Conservation (phyloP, 495 filamentous ascomycete species). For the Aspergillus steynii region DNA sequence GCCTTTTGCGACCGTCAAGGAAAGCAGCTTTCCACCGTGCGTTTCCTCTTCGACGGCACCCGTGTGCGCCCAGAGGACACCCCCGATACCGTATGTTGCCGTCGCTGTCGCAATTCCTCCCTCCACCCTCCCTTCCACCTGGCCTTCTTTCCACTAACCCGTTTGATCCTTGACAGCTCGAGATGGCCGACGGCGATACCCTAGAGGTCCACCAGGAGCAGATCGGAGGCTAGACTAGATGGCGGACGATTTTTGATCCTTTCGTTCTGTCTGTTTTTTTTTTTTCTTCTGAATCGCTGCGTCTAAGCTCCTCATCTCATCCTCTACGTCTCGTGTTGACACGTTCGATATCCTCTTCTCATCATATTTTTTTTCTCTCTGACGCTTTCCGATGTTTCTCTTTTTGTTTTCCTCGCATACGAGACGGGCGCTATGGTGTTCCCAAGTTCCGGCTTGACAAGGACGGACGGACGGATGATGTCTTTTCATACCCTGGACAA, state of each 20-base stretch:
- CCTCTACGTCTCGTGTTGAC: neutral
- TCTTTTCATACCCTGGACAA: neutral
- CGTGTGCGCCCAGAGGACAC: conserved; percentile 87
- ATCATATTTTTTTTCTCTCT: neutral
- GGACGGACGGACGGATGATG: neutral
- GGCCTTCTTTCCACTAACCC: neutral
- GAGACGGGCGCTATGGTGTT: neutral
- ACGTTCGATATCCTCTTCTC: neutral
- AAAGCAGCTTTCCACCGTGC: conserved; percentile 78
- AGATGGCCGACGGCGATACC: conserved; percentile 95
- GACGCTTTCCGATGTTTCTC: neutral
- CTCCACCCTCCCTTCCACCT: neutral
- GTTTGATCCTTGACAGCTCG: conserved; percentile 60
- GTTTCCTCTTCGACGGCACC: conserved; percentile 94
- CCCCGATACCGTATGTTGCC: conserved; percentile 78
- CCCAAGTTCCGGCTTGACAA: neutral
- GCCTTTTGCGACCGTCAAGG: conserved; percentile 98
- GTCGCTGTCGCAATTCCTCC: conserved; percentile 6
- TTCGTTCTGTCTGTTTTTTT: conserved; percentile 5
- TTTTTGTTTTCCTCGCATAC: neutral
- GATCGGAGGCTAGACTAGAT: conserved; percentile 65
- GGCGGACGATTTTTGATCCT: neutral
- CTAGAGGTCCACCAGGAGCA: conserved; percentile 99
- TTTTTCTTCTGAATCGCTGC: neutral
- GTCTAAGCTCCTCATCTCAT: too few relatives aligned